Conservation (phyloP, 257 asterid genomes). For the Solanum rostratum region DNA sequence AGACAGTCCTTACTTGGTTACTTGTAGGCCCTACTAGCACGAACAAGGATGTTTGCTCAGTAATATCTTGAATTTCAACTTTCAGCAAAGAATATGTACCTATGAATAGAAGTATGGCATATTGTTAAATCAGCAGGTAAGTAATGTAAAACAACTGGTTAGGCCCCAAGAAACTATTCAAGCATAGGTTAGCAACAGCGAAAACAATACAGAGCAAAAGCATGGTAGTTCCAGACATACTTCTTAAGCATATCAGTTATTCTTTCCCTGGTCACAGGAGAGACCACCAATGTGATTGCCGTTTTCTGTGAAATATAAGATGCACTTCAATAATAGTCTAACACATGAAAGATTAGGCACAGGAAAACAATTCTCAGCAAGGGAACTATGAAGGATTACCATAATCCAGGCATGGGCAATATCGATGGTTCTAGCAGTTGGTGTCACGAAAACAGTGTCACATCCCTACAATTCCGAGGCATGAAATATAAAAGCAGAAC, state of each 20-base stretch:
- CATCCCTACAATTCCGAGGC: conserved; percentile 55
- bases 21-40: conserved; percentile 75
- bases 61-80: conserved; percentile 83
- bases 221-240: conserved; percentile 30
- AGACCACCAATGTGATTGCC: conserved; percentile 72
- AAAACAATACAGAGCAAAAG: neutral
- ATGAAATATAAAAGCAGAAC: neutral
- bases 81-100: conserved; percentile 93
- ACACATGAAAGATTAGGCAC: neutral
- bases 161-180: neutral
- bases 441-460: conserved; percentile 89
- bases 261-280: conserved; percentile 60
- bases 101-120: conserved; percentile 10
- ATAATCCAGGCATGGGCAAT: conserved; percentile 85
- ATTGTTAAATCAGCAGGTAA: neutral
- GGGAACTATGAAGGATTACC: conserved; percentile 34
- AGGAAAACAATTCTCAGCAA: neutral
- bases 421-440: conserved; percentile 95
- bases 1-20: conserved; percentile 34
- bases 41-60: conserved; percentile 69
- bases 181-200: neutral
- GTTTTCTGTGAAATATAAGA: conserved; percentile 60
- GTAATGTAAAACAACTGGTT: neutral
- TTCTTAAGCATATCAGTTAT: conserved; percentile 68
- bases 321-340: neutral